Percentiles rank a stretch among this genome's conserved stretches.
Evolutionary conservation across 2,329 filamentous ascomycete genomes (phyloP).

Genomic region (Aspergillus quadricinctus): DNA sequence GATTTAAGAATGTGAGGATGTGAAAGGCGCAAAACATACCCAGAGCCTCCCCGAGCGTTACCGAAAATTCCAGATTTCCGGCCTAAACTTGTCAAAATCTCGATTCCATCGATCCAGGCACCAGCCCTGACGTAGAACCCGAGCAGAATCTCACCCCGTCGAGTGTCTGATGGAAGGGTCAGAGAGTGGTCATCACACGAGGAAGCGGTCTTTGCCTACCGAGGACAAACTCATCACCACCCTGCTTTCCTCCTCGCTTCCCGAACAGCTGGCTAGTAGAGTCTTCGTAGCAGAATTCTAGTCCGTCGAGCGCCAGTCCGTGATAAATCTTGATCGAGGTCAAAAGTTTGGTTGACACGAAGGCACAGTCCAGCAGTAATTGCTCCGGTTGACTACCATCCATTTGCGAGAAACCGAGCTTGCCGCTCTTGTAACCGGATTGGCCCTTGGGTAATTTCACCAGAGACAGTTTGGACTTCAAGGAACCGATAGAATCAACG

Average conservation of each 20-base stretch:
- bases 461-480: constrained; percentile 67
- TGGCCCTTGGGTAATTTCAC: constrained; percentile 73
- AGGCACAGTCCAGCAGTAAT: constrained; percentile 66
- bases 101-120: constrained; percentile 78
- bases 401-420: constrained; percentile 68
- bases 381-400: constrained; percentile 67
- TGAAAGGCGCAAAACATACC: constrained; percentile 55
- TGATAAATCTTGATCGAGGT: constrained; percentile 72
- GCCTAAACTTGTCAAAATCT: constrained; percentile 85
- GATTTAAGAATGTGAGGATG: background rate
- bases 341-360: constrained; percentile 67
- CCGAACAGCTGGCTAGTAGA: constrained; percentile 80
- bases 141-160: constrained; percentile 78
- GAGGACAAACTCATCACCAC: constrained; percentile 71
- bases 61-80: constrained; percentile 82
- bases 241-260: constrained; percentile 65
- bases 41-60: constrained; percentile 71
- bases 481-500: constrained; percentile 68
- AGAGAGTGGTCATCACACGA: constrained; percentile 9
- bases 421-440: constrained; percentile 69
- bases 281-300: constrained; percentile 94
- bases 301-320: constrained; percentile 70
- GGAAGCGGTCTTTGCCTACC: constrained; percentile 50
- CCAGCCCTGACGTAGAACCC: constrained; percentile 81
- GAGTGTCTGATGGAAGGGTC: constrained; percentile 57